These are phyloP conservation scores for Plasmopara halstedii DNA, from an alignment of 352 stramenopile genomes.

Conservation along the genomic window DNA sequence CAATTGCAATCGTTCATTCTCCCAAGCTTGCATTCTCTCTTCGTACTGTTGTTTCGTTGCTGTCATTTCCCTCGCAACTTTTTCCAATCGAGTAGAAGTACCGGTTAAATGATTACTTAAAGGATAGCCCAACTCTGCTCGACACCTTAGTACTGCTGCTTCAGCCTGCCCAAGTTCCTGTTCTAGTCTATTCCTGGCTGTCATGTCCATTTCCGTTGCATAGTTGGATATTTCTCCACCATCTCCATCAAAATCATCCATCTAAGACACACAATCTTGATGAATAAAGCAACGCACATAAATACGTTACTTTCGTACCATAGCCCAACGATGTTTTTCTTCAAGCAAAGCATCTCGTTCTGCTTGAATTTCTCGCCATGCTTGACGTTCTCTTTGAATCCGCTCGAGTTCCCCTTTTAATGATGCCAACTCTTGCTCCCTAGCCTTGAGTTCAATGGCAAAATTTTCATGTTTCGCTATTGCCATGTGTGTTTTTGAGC, in stretches of 20 bases:
- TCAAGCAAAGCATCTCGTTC: slow-evolving; percentile 70
- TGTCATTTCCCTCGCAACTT: slow-evolving; percentile 66
- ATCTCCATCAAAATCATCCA: slow-evolving; percentile 51
- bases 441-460: slow-evolving; percentile 31
- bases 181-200: slow-evolving; percentile 43
- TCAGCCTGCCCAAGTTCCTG: slow-evolving; percentile 69
- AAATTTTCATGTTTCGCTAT: slow-evolving; percentile 64
- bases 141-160: slow-evolving; percentile 56
- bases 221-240: slow-evolving; percentile 19
- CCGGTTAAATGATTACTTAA: slow-evolving; percentile 68
- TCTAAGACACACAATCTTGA: slow-evolving; percentile 24
- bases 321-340: slow-evolving; percentile 81
- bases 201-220: slow-evolving; percentile 39
- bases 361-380: slow-evolving; percentile 70
- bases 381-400: slow-evolving; percentile 65
- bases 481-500: slow-evolving; percentile 53
- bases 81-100: slow-evolving; percentile 65
- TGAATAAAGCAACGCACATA: neutral
- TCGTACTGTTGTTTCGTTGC: slow-evolving; percentile 64
- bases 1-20: slow-evolving; percentile 44
- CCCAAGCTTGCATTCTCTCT: slow-evolving; percentile 43
- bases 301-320: slow-evolving; percentile 27
- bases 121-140: slow-evolving; percentile 67
- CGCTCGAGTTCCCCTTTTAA: slow-evolving; percentile 55
- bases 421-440: slow-evolving; percentile 39